Evolutionary conservation across 73 alveolate genomes (phyloP).

Genomic region (Blepharisma japonicum): DNA sequence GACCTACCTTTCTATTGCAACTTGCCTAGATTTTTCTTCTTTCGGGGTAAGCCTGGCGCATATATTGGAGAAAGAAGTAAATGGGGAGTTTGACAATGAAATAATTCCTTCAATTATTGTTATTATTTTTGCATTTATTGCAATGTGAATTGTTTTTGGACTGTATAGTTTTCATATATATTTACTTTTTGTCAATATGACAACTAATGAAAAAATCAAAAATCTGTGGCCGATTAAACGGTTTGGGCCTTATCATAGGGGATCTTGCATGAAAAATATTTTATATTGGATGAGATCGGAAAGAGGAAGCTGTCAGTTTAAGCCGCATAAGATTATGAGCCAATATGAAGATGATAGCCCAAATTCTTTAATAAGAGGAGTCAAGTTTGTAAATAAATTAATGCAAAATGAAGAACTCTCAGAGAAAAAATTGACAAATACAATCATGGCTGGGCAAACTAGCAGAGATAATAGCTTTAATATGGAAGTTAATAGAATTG

Average conservation of each 20-base stretch:
- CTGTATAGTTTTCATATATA: conserved; percentile 26
- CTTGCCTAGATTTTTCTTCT: neutral
- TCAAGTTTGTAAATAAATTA: neutral
- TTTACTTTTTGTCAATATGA: conserved; percentile 21
- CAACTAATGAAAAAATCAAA: conserved; percentile 35
- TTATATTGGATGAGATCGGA: neutral
- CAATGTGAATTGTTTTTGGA: conserved; percentile 12
- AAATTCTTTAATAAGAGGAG: neutral
- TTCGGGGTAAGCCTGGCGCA: conserved; percentile 7
- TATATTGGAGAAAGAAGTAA: neutral
- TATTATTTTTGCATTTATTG: conserved; percentile 17
- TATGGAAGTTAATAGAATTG: too few relatives aligned
- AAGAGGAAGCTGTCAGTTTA: neutral
- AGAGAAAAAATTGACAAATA: too few relatives aligned
- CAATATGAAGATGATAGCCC: conserved; percentile 10
- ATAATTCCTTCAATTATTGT: conserved; percentile 25
- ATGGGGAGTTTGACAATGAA: neutral
- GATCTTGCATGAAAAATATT: neutral
- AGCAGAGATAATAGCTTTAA: too few relatives aligned
- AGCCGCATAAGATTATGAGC: neutral
- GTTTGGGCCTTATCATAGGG: neutral
- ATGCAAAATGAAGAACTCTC: neutral
- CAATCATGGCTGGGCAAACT: too few relatives aligned
- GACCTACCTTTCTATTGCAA: conserved; percentile 24
- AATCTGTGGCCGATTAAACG: conserved; percentile 7